These are phyloP conservation scores for Ustilago sp. DNA, from an alignment of 1,284 basidiomycete species.

Conservation along the genomic window DNA sequence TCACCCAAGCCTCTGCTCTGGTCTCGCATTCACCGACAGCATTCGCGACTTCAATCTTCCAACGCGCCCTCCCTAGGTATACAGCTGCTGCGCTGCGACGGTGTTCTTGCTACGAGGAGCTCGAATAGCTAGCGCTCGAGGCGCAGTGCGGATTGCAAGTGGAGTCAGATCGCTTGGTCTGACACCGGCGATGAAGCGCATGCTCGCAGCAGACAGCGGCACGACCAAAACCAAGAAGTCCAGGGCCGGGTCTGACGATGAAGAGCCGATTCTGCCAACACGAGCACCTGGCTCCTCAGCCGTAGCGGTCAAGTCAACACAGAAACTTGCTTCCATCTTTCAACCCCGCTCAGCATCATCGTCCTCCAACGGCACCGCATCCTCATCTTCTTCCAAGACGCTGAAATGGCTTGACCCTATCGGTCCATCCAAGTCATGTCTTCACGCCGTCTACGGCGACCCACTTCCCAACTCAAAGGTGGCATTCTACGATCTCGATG, in stretches of 20 bases:
- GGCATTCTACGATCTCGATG: constrained; percentile 61
- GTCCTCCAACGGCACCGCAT: neutral
- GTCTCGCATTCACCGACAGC: neutral
- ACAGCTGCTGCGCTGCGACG: constrained; percentile 10
- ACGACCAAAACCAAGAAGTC: constrained; percentile 10
- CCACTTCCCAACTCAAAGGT: constrained; percentile 37
- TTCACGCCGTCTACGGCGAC: constrained; percentile 40
- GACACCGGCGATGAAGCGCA: constrained; percentile 27
- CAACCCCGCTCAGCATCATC: constrained; percentile 15
- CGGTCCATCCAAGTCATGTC: constrained; percentile 31
- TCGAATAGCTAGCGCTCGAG: constrained; percentile 1
- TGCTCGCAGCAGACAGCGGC: constrained; percentile 1
- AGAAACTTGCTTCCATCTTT: constrained; percentile 47
- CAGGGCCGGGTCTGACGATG: constrained; percentile 18
- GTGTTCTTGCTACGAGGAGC: constrained; percentile 20
- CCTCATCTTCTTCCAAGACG: neutral
- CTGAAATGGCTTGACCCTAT: constrained; percentile 44
- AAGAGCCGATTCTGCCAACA: constrained; percentile 9
- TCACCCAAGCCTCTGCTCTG: neutral
- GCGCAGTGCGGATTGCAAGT: constrained; percentile 13
- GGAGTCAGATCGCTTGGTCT: neutral
- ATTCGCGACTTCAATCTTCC: neutral
- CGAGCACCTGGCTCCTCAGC: constrained; percentile 6
- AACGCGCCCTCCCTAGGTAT: no score
- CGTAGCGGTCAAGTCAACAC: constrained; percentile 4